Conservation (phyloP, 2,329 filamentous ascomycete genomes). For the Dothideomycetes sp. region DNA sequence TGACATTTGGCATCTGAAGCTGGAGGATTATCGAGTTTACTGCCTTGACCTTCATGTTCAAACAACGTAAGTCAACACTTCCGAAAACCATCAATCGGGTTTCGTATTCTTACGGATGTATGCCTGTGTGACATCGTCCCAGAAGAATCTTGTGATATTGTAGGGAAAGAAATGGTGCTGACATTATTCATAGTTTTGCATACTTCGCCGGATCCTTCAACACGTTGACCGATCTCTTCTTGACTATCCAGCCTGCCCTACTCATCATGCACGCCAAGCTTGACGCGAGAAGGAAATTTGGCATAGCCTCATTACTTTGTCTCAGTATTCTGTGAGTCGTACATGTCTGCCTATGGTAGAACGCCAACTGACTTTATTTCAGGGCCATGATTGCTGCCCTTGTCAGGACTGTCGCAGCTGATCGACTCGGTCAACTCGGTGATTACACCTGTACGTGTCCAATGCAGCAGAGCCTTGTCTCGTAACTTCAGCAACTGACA, state of each 20-base stretch:
- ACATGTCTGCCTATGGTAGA: not conserved
- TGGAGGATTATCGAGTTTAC: slow-evolving; percentile 10
- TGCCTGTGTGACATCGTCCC: no score
- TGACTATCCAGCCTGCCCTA: slow-evolving; percentile 23
- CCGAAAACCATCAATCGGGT: no score
- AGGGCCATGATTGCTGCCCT: slow-evolving; percentile 24
- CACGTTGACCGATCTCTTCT: slow-evolving; percentile 22
- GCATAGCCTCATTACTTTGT: slow-evolving; percentile 20
- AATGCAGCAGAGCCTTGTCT: no score
- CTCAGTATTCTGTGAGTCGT: slow-evolving; percentile 19
- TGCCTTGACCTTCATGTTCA: slow-evolving; percentile 20
- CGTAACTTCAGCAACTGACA: not conserved
- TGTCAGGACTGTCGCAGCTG: slow-evolving; percentile 24
- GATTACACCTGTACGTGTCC: slow-evolving; percentile 21
- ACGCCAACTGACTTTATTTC: slow-evolving; percentile 3
- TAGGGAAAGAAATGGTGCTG: no score
- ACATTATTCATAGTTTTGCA: no score
- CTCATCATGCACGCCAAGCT: slow-evolving; percentile 23
- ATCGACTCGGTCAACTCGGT: slow-evolving; percentile 18
- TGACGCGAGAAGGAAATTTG: slow-evolving; percentile 20
- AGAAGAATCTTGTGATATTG: no score
- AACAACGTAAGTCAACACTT: no score
- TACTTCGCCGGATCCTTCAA: slow-evolving; percentile 21
- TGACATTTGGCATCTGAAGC: slow-evolving; percentile 14
- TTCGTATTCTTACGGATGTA: no score